Base-by-base conservation (phyloP, 345 rosid genomes). In the Clarkia xantiana region DNA sequence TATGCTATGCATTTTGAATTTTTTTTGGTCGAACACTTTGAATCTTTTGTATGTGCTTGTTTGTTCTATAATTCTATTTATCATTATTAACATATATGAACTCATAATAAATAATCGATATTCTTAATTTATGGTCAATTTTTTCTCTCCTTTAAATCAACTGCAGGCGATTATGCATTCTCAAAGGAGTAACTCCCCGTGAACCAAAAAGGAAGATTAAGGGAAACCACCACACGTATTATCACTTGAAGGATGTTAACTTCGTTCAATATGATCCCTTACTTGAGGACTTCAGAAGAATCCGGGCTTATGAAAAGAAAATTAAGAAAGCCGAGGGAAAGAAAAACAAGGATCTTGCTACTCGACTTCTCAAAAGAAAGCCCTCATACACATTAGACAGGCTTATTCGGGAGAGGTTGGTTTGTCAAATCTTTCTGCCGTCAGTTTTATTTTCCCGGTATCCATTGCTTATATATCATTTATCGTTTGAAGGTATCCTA, bases 171-270 rank as follows among this genome's bases (percentile, higher is more conserved):
- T 53, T 84, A 49, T 82, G 90, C 65, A 84, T 87, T 58, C 69
- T 78, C 39, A 86, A 82, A 72, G 95, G 96, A 25, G 73, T 87
- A 46, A 86, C 84, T 40, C 98, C 96, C 1, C 71, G 95, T 49
- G 95, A 91, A 61, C 96, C 94, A 0, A 91, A 82, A 75, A 91
- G 84, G 81, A 91, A 91, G 71, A 75, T 91, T 49, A 84, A 71
- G 23, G 99, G 99, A 58, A 87, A 77, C 67, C 87, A 87, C 56
- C 95, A 87, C 56, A 87, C 99, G 14, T 91, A 91, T 57, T 91
- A 87, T 64, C 99, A 91, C 68, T 72, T 77, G 23, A 91, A 87
- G 75, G 99, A 91, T 67, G 70, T 87, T 68, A 42, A 78, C 14
- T 91, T 78, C 70, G 76, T 91, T 68, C 81, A 69, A 42, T 90